Evolutionary conservation across 2,329 filamentous ascomycete genomes (phyloP).

Genomic region (Exophiala dermatitidis): DNA sequence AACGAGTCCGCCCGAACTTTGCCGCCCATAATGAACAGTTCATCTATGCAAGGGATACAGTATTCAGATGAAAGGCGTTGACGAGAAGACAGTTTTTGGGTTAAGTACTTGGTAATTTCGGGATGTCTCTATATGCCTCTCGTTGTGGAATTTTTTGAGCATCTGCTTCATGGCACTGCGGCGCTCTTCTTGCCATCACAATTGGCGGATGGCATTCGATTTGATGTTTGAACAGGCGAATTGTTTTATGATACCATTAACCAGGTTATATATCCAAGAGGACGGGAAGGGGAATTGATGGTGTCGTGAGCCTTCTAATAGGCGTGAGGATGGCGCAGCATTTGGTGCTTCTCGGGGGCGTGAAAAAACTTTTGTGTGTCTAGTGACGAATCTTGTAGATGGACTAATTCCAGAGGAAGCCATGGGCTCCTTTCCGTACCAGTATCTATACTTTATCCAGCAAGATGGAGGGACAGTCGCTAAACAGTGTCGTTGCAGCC

Average conservation of each 20-base stretch:
- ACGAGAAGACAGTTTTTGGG: constrained; percentile 9
- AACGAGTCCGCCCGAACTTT: constrained; percentile 41
- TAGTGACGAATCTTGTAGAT: constrained; percentile 5
- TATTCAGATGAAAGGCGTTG: constrained; percentile 44
- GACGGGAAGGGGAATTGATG: neutral
- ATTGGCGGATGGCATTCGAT: constrained; percentile 1
- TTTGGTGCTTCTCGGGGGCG: constrained; percentile 1
- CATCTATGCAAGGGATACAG: constrained; percentile 44
- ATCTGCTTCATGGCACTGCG: neutral
- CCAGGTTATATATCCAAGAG: neutral
- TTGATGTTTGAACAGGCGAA: neutral
- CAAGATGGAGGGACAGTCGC: no score
- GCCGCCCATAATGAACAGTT: constrained; percentile 41
- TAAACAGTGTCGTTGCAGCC: neutral
- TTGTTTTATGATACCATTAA: constrained; percentile 17
- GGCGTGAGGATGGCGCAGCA: constrained; percentile 1
- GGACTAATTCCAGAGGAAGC: neutral
- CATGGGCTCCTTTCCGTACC: neutral
- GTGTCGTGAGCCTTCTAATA: neutral
- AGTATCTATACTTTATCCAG: no score
- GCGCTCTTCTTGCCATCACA: neutral
- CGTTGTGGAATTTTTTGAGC: neutral
- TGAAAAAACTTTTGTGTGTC: neutral
- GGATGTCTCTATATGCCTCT: constrained; percentile 2
- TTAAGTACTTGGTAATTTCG: constrained; percentile 2